Evolutionary conservation across 495 filamentous ascomycete species (phyloP), one percentile per base, ranked within the genome.

Genomic region (Pseudevernia furfuracea): DNA sequence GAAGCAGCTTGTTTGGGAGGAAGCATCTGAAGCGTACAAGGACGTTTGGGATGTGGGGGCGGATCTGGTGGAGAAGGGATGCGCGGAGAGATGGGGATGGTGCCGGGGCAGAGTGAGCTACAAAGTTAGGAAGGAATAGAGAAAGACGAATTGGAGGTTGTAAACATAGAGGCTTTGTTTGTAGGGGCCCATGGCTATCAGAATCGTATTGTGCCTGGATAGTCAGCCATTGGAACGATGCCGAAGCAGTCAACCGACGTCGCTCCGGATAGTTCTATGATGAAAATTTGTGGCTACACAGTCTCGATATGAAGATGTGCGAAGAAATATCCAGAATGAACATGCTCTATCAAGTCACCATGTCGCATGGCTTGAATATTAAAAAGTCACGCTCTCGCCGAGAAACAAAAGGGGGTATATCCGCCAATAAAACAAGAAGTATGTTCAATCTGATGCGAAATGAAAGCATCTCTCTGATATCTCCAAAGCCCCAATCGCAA

Each of bases 21-120:
- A 78, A 64, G 74, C 74, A 21, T 64, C 65, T 10, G 76, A 78
- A 67, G 75, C 71, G 19, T 78, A 74, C 64, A 76, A 77, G 39
- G 69, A 75, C 64, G 70, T 78, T 12, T 71, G 70, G 60, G 55
- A 69, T 19, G 76, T 78, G 4, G 70, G 66, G 8, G 68, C 70
- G 30, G 76, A 77, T 60, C 62, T 78, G 61, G 65, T 68, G 11
- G 37, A 46, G 7, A 68, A 70, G 36, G 76, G 71, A 21, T 72
- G 71, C 48, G 72, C 68, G 21, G 69, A 66, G 58, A 60, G 74
- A 5, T 62, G 69, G 44, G 74, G 76, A 4, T 78, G 73, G 67
- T 73, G 69, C 61, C 56, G 70, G 48, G 69, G 74, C n/a, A 66
- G 67, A 55, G 71, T 76, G 32, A 73, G 69, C n/a, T 77, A 77